Conservation (phyloP, 2,329 filamentous ascomycete species). For the Davidsoniella virescens region DNA sequence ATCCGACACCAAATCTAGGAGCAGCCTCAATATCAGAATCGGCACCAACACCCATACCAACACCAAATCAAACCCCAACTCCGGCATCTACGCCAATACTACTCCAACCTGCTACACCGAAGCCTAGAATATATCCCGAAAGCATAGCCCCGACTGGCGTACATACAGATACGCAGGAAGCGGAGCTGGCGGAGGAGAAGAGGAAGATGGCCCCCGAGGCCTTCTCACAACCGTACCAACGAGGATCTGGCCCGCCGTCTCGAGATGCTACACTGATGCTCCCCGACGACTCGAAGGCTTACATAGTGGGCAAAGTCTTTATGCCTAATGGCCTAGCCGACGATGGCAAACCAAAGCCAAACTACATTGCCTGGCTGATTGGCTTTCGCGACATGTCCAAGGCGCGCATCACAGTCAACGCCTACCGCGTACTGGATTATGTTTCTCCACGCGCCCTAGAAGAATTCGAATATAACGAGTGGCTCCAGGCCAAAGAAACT, state of each 20-base stretch:
- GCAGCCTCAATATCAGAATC: no score
- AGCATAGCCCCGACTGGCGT: no score
- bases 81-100: no score
- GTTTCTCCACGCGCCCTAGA: slow-evolving; percentile 41
- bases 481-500: slow-evolving; percentile 27
- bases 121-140: no score
- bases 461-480: slow-evolving; percentile 35
- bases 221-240: slow-evolving; percentile 27
- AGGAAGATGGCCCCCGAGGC: slow-evolving; percentile 34
- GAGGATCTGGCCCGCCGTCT: slow-evolving; percentile 31
- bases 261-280: slow-evolving; percentile 32
- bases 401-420: slow-evolving; percentile 29
- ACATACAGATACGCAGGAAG: no score
- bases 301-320: slow-evolving; percentile 37
- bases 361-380: slow-evolving; percentile 36
- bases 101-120: no score
- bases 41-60: no score
- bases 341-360: slow-evolving; percentile 23
- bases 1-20: no score
- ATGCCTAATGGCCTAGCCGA: slow-evolving; percentile 23
- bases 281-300: slow-evolving; percentile 35
- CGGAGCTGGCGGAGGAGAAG: no score
- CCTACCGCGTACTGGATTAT: slow-evolving; percentile 36
- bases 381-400: slow-evolving; percentile 37
- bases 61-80: no score